Evolutionary conservation across 805 yeast species (phyloP).

Genomic region (Wickerhamomyces ciferrii): DNA sequence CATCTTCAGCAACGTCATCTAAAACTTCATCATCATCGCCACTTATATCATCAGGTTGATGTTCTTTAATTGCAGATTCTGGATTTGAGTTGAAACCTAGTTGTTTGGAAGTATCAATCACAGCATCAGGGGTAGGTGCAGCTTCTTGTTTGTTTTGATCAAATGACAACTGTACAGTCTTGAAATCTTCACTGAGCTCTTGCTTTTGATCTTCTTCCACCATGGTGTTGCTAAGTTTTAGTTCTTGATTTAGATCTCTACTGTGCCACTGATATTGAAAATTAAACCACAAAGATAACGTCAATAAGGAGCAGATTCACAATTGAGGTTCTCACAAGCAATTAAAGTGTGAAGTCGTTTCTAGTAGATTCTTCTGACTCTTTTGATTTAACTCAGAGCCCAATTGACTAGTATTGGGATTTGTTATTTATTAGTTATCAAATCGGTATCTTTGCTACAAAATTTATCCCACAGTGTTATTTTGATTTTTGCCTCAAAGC

Average conservation of each 20-base stretch:
- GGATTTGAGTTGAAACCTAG: background rate
- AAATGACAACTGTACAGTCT: background rate
- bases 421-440: too few relatives aligned
- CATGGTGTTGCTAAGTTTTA: background rate
- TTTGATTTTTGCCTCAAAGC: too few relatives aligned
- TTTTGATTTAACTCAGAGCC: too few relatives aligned
- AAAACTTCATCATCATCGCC: slow-evolving; percentile 7
- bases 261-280: background rate
- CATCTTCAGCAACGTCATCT: slow-evolving; percentile 5
- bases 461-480: too few relatives aligned
- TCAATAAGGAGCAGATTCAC: background rate
- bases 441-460: too few relatives aligned
- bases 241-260: background rate
- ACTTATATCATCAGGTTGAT: background rate
- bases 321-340: too few relatives aligned
- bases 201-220: background rate
- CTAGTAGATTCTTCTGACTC: too few relatives aligned
- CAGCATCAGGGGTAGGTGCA: background rate
- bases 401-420: too few relatives aligned
- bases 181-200: background rate
- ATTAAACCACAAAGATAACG: background rate
- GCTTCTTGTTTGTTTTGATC: background rate
- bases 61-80: background rate
- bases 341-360: too few relatives aligned
- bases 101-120: background rate